Evolutionary conservation across 1,284 basidiomycete species (phyloP).

Genomic region (Ceratobasidium sp.): DNA sequence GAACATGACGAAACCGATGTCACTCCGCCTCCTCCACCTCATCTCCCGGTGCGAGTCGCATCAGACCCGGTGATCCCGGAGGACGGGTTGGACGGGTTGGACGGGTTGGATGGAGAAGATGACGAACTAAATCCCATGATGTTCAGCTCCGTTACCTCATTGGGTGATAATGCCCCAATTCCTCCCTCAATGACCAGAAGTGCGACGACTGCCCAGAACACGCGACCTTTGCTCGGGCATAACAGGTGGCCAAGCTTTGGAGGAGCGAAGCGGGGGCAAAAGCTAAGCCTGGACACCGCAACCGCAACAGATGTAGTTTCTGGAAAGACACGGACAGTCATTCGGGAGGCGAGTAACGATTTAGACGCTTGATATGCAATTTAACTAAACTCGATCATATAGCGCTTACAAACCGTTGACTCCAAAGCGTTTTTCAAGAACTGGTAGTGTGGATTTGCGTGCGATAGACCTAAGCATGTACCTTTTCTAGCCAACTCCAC

Average conservation of each 20-base stretch:
- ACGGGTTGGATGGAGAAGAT: conserved; percentile 27
- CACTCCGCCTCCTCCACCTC: conserved; percentile 20
- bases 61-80: conserved; percentile 22
- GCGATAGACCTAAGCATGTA: conserved; percentile 18
- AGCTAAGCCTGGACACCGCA: conserved; percentile 69
- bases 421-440: conserved; percentile 71
- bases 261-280: conserved; percentile 46
- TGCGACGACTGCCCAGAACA: conserved; percentile 1
- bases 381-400: conserved; percentile 21
- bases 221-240: conserved; percentile 18
- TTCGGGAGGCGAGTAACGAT: conserved; percentile 66
- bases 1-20: conserved; percentile 23
- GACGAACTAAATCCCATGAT: conserved; percentile 14
- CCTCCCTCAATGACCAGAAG: conserved; percentile 27
- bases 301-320: conserved; percentile 53
- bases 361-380: background rate
- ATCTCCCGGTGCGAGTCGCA: background rate
- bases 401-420: conserved; percentile 76
- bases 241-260: conserved; percentile 38
- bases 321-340: conserved; percentile 62
- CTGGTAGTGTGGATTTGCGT: conserved; percentile 56
- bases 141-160: conserved; percentile 33
- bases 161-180: conserved; percentile 14
- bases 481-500: background rate
- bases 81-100: background rate